Percentiles rank a stretch among this genome's conserved stretches.
Conservation (phyloP, 2,329 filamentous ascomycete genomes). For the Parastagonospora nodorum region DNA sequence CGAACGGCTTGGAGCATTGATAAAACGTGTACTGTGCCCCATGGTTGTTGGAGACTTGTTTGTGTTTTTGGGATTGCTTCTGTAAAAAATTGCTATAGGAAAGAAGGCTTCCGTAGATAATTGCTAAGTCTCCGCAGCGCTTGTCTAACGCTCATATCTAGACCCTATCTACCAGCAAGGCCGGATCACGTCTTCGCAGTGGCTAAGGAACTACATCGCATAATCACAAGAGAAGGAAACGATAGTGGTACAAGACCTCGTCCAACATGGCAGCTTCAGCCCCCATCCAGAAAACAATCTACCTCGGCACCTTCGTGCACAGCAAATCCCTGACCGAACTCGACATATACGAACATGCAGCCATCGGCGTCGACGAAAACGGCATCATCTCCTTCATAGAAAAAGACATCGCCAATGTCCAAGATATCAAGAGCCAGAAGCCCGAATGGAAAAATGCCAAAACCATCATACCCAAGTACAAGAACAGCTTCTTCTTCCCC, state of each 20-base stretch:
- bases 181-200: too few relatives aligned
- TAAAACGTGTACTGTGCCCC: slow-evolving; percentile 15
- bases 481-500: slow-evolving; percentile 78
- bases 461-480: slow-evolving; percentile 40
- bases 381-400: slow-evolving; percentile 58
- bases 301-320: slow-evolving; percentile 67
- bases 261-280: slow-evolving; percentile 37
- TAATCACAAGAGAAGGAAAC: too few relatives aligned
- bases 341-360: slow-evolving; percentile 55
- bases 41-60: background rate
- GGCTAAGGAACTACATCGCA: too few relatives aligned
- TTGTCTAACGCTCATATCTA: too few relatives aligned
- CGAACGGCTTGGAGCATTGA: slow-evolving; percentile 13
- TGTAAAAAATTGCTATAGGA: background rate
- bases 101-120: background rate
- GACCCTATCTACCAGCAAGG: too few relatives aligned
- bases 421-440: slow-evolving; percentile 29
- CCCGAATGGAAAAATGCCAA: slow-evolving; percentile 48
- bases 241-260: too few relatives aligned
- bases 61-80: background rate
- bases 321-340: slow-evolving; percentile 54
- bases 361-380: slow-evolving; percentile 57
- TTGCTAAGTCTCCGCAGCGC: too few relatives aligned
- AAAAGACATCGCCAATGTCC: slow-evolving; percentile 29
- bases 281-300: slow-evolving; percentile 51